Percentiles rank a stretch among this genome's conserved stretches.
phyloP scores from a whole-genome alignment of 768 basidiomycete genomes.

The Scleroderma bovista region DNA sequence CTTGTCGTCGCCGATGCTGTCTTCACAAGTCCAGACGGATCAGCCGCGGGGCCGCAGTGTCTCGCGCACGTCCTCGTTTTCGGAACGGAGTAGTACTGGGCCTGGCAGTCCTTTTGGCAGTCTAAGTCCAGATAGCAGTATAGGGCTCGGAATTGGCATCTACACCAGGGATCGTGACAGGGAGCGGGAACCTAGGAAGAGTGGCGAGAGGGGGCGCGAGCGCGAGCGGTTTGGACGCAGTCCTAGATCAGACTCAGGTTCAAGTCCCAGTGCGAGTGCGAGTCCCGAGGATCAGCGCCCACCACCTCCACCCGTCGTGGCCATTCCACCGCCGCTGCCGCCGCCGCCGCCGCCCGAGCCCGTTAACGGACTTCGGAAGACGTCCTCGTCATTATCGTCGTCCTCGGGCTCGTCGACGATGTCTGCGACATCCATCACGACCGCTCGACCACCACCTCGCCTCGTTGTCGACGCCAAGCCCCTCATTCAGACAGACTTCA shows the following conservation, averaged over 20 bases:
- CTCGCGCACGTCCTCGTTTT: conserved; percentile 51
- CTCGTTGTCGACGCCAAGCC: conserved; percentile 26
- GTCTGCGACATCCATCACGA: conserved; percentile 9
- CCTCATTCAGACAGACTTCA: conserved; percentile 21
- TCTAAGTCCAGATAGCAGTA: conserved; percentile 34
- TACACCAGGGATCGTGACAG: conserved; percentile 32
- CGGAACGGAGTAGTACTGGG: conserved; percentile 40
- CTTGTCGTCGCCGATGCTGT: conserved; percentile 30
- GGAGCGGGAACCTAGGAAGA: conserved; percentile 26
- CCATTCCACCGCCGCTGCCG: background rate
- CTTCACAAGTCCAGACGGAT: conserved; percentile 27
- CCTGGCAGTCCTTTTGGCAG: conserved; percentile 34
- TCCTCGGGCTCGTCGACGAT: conserved; percentile 24
- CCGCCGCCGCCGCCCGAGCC: conserved; percentile 6
- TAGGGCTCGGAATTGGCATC: conserved; percentile 26
- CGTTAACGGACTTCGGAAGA: conserved; percentile 12
- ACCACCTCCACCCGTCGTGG: background rate
- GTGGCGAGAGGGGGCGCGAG: conserved; percentile 26
- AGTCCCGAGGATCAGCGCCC: conserved; percentile 23
- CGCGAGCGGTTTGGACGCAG: conserved; percentile 22
- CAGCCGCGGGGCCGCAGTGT: conserved; percentile 47
- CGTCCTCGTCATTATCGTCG: conserved; percentile 13
- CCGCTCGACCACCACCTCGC: conserved; percentile 19
- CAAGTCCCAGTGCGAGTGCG: conserved; percentile 33
- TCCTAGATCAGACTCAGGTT: conserved; percentile 21